Conservation (phyloP, 2,329 filamentous ascomycete species). For the Coniosporium tulheliwenetii region DNA sequence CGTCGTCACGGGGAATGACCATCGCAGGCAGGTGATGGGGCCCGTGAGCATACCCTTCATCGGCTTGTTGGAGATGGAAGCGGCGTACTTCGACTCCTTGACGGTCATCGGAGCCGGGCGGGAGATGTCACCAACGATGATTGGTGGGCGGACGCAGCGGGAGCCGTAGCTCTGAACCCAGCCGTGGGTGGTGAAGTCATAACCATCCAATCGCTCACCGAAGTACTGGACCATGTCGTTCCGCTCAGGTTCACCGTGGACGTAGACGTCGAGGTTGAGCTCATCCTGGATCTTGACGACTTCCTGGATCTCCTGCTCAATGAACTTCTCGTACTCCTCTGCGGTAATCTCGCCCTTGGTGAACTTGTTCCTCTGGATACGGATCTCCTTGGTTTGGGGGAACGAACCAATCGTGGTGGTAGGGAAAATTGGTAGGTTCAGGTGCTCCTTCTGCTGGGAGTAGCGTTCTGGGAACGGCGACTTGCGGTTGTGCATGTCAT, state of each 20-base stretch:
- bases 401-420: slow-evolving; percentile 99
- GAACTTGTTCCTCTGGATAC: slow-evolving; percentile 91
- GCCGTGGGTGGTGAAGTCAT: slow-evolving; percentile 96
- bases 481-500: slow-evolving; percentile 81
- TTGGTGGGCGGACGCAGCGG: slow-evolving; percentile 93
- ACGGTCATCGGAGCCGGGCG: slow-evolving; percentile 96
- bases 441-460: slow-evolving; percentile 74
- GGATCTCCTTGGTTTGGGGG: slow-evolving; percentile 98
- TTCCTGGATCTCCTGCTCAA: slow-evolving; percentile 94
- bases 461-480: slow-evolving; percentile 77
- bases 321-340: slow-evolving; percentile 94
- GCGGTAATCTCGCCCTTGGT: slow-evolving; percentile 95
- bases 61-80: slow-evolving; percentile 90
- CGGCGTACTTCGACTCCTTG: slow-evolving; percentile 99
- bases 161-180: slow-evolving; percentile 99
- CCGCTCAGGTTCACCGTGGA: slow-evolving; percentile 98
- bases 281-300: slow-evolving; percentile 96
- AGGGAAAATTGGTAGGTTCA: slow-evolving; percentile 91
- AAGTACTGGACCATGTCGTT: slow-evolving; percentile 99
- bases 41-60: slow-evolving; percentile 99
- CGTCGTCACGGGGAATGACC: slow-evolving; percentile 99
- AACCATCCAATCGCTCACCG: slow-evolving; percentile 89
- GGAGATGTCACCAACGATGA: slow-evolving; percentile 97
- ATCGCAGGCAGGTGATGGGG: slow-evolving; percentile 94
- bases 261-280: slow-evolving; percentile 90